Base-by-base conservation (phyloP, 1,139 yeast species). In the Geotrichum cucujoidarum region DNA sequence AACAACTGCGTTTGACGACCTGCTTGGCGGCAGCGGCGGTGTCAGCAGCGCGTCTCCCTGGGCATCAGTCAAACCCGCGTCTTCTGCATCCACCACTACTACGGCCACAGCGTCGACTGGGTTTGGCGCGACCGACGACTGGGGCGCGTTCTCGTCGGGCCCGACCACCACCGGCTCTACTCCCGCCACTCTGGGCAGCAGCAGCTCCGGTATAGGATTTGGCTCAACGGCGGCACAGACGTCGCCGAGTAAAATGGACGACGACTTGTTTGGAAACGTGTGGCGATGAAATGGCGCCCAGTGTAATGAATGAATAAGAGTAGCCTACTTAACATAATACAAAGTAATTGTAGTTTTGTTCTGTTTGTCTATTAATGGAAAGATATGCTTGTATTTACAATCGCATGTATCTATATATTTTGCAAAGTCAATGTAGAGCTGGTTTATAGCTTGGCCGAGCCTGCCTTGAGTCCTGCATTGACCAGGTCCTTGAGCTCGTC, bases 231-330 rank as follows among this genome's bases (percentile, higher is more conserved):
- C 58, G 16, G 25, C 58, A 11, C 16, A 16, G 13, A 22, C 33
- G 11, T 27, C 45, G 8, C 25, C 35, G 7, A 67, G 67, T 46
- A 69, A 74, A 5, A 63, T 74, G 37, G 83, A 78, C 51, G 88
- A 83, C 53, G 90, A 83, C 55, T 68, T 80, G 35, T 81, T 81
- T 62, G 76, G 76, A 47, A 80, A 80, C 61, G 90, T 83, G 5
- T 83, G 90, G 92, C 63, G 60, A 47, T 65, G 55, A 24, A 24
- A 24, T n/a, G n/a, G n/a, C n/a, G n/a, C n/a, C n/a, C n/a, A n/a
- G n/a, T n/a, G n/a, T n/a, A n/a, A n/a, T n/a, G n/a, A n/a, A n/a
- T n/a, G n/a, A n/a, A n/a, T n/a, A n/a, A n/a, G n/a, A n/a, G n/a
- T n/a, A n/a, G n/a, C n/a, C n/a, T n/a, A n/a, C n/a, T n/a, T n/a